Conservation (phyloP, 192 early-diverging fungal genomes). For the Gigaspora rosea region DNA sequence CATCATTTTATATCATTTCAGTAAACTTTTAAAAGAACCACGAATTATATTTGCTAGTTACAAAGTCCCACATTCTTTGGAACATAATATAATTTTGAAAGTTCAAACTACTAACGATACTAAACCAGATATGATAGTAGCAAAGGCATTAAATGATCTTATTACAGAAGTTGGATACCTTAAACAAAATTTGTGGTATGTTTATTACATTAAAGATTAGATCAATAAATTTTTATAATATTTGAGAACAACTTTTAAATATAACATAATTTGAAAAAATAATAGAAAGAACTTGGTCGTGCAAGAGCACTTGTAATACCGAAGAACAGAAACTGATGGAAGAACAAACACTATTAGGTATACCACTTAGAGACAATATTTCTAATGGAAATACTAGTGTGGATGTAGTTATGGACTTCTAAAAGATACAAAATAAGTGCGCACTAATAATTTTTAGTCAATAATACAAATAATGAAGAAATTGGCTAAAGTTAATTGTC, state of each 20-base stretch:
- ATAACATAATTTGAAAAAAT: background rate
- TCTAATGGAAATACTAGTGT: background rate
- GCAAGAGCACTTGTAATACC: slow-evolving; percentile 17
- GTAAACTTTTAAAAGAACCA: slow-evolving; percentile 85
- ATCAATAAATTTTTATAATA: background rate
- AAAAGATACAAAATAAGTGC: too few relatives aligned
- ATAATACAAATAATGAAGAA: too few relatives aligned
- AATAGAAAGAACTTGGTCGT: slow-evolving; percentile 28
- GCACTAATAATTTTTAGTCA: too few relatives aligned
- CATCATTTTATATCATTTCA: slow-evolving; percentile 43
- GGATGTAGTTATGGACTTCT: slow-evolving; percentile 21
- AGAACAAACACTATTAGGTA: background rate
- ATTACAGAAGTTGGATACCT: slow-evolving; percentile 75
- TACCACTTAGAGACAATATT: background rate
- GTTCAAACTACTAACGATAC: too few relatives aligned
- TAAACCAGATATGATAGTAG: too few relatives aligned
- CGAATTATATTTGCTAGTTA: slow-evolving; percentile 93
- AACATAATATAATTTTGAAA: too few relatives aligned
- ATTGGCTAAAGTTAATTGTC: too few relatives aligned
- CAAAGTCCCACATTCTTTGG: too few relatives aligned
- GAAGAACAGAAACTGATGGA: slow-evolving; percentile 9
- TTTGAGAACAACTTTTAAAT: background rate
- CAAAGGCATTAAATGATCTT: too few relatives aligned
- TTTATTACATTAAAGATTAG: background rate
- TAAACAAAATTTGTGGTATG: slow-evolving; percentile 78